Evolutionary conservation across 2,329 filamentous ascomycete species (phyloP), one percentile per base, ranked within the genome.

Genomic region (Thermoascus crustaceus): DNA sequence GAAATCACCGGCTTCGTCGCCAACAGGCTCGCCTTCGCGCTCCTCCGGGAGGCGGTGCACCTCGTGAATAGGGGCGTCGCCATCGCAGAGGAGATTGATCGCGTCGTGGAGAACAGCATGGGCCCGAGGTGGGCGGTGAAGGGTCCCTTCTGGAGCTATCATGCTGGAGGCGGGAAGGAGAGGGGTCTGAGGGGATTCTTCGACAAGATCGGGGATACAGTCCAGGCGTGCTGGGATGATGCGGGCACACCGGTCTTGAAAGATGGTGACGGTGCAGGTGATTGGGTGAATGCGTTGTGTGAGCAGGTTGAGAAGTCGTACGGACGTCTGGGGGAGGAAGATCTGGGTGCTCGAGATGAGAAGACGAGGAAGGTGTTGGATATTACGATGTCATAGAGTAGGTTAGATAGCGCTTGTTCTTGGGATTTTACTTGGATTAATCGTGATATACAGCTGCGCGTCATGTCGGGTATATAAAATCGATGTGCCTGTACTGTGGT

Each of bases 81-180:
- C 2, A 54, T 57, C 2, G 72, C 70, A 0, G 53, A 61, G 8
- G 73, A 78, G 34, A 46, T 76, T 5, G 75, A 78, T 52, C 54
- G 55, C 10, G 65, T 77, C 31, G 64, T 76, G 8, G 62, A 66
- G 48, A 57, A 61, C 10, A 69, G 65, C 27, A 63, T 76, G 55
- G 73, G 73, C 1, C 70, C 71, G 1, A 45, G 72, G 32, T 76
- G 73, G 72, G 66, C 69, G 6, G 65, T 73, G 5, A 68, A 68
- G 14, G 73, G 73, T 1, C 69, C 73, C 3, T 76, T 77, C 48
- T 72, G 73, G 50, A 71, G 69, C 32, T 78, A 77, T 55, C 69
- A 73, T 55, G 72, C 72, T 34, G 74, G 74, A 2, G 74, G 75
- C 7, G 74, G 75, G 2, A 40, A 34, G 2, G 58, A 63, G 7